Evolutionary conservation across 768 basidiomycete genomes (phyloP).

Genomic region (Lactarius trivialis): DNA sequence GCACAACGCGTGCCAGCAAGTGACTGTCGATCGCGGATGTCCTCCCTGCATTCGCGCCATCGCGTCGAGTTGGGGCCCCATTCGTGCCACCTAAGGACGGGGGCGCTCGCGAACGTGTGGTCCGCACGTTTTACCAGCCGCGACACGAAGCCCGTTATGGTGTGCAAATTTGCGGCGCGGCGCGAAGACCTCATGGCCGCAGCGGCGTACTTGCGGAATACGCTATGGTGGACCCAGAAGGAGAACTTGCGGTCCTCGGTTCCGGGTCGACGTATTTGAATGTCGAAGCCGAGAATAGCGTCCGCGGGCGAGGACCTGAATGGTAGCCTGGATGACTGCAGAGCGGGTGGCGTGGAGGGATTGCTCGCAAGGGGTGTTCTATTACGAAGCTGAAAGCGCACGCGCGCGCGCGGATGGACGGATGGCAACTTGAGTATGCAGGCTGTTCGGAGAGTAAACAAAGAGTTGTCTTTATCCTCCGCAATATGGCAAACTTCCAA

Average conservation of each 20-base stretch:
- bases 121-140: constrained; percentile 1
- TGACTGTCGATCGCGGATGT: constrained; percentile 15
- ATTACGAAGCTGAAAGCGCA: constrained; percentile 8
- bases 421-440: constrained; percentile 11
- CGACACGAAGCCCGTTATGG: background rate
- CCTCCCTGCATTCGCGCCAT: constrained; percentile 9
- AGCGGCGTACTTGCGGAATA: constrained; percentile 2
- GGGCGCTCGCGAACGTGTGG: background rate
- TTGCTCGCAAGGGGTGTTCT: constrained; percentile 4
- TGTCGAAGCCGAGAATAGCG: constrained; percentile 13
- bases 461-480: background rate
- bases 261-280: constrained; percentile 7
- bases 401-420: constrained; percentile 6
- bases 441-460: constrained; percentile 2
- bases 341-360: background rate
- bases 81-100: constrained; percentile 10
- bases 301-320: constrained; percentile 12
- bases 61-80: constrained; percentile 18
- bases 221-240: constrained; percentile 14
- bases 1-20: constrained; percentile 18
- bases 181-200: background rate
- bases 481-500: constrained; percentile 15
- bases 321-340: constrained; percentile 6
- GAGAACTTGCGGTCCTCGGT: constrained; percentile 8
- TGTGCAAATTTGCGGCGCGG: background rate